A percentile compares a stretch with the other conserved stretches of the same genome.
These are phyloP conservation scores for Chytriomyces sp. DNA, from an alignment of 192 early-diverging fungal species.

Conservation along the genomic window DNA sequence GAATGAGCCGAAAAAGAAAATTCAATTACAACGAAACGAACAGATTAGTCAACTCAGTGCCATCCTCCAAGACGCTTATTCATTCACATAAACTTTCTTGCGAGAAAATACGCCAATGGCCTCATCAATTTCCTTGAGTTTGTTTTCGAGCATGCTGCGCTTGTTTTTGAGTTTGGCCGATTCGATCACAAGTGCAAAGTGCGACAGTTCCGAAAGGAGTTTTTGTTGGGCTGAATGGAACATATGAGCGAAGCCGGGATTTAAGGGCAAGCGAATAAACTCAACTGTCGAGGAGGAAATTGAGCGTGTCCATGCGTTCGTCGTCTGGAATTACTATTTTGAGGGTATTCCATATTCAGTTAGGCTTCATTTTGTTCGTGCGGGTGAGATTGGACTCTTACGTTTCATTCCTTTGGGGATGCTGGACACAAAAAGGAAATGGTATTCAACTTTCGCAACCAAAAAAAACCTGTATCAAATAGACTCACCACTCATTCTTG, in stretches of 20 bases:
- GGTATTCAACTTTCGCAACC: neutral
- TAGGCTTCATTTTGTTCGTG: slow-evolving; percentile 1
- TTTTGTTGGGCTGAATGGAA: slow-evolving; percentile 35
- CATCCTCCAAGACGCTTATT: too few species aligned
- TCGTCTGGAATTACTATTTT: slow-evolving; percentile 46
- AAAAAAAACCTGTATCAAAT: slow-evolving; percentile 13
- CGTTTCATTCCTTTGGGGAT: slow-evolving; percentile 52
- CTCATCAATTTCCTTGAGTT: slow-evolving; percentile 50
- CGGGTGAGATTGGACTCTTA: slow-evolving; percentile 12
- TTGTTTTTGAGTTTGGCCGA: slow-evolving; percentile 38
- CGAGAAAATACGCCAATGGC: slow-evolving; percentile 47
- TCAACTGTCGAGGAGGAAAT: slow-evolving; percentile 38
- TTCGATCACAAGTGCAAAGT: slow-evolving; percentile 54
- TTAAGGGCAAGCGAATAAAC: neutral
- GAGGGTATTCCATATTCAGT: neutral
- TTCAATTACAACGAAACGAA: too few species aligned
- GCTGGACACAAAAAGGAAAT: slow-evolving; percentile 18
- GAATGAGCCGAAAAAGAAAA: too few species aligned
- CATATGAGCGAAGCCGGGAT: neutral
- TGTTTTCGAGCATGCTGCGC: slow-evolving; percentile 43
- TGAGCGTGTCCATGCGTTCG: slow-evolving; percentile 48
- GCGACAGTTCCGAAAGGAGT: slow-evolving; percentile 39
- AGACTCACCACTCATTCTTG: slow-evolving; percentile 44
- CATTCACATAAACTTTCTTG: slow-evolving; percentile 46
- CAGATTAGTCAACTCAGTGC: too few species aligned